Conservation (phyloP, 345 rosid species). For the Physaria fendleri region DNA sequence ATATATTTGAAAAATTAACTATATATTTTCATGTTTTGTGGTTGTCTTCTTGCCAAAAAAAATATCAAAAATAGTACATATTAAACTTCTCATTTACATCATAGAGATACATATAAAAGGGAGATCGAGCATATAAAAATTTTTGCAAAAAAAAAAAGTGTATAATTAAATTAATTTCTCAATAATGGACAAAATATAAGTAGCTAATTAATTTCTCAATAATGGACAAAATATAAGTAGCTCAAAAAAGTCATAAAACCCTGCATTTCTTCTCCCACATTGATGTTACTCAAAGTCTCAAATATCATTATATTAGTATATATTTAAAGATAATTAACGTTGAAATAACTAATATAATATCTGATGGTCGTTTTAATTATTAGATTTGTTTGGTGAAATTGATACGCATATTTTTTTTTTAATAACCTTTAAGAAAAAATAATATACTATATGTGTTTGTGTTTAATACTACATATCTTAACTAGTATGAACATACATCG, state of each 20-base stretch:
- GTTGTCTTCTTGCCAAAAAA: not conserved
- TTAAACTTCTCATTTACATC: no score
- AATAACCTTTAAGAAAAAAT: not conserved
- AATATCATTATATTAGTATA: no score
- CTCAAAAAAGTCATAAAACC: no score
- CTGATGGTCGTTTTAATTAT: not conserved
- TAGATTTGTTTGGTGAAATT: slow-evolving; percentile 29
- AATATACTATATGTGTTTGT: not conserved
- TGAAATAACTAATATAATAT: slow-evolving; percentile 11
- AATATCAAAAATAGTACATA: not conserved
- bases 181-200: no score
- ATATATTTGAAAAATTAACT: not conserved
- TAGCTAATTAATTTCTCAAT: no score
- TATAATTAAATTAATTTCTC: no score
- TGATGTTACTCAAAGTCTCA: slow-evolving; percentile 14
- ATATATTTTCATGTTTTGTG: slow-evolving; percentile 9
- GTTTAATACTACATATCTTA: not conserved
- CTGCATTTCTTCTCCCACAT: not conserved
- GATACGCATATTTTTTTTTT: slow-evolving; percentile 18
- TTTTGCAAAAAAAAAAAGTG: no score
- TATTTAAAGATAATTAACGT: no score
- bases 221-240: no score
- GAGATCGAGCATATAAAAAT: no score
- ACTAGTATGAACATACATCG: no score
- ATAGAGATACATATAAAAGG: no score